Evolutionary conservation across 164 flowering plant species (phyloP), one percentile per base, ranked within the genome.

Genomic region (Aristolochia californica): DNA sequence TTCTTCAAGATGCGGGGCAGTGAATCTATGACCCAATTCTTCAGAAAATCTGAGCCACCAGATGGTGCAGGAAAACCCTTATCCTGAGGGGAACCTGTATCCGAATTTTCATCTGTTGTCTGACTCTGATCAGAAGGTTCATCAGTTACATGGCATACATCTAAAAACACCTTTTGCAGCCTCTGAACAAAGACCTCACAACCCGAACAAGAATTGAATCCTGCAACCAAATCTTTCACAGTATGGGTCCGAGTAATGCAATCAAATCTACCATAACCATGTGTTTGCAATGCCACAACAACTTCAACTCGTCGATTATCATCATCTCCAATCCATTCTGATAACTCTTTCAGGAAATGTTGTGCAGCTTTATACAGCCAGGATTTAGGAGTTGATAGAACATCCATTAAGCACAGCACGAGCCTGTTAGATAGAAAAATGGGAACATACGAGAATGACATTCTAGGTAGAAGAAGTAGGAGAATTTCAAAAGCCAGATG

Each of bases 51-150:
- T 44, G 81, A 48, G 68, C 40, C 78, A 58, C 81, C 85, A 20
- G 56, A 43, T 23, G 68, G 48, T 16, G 67, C 80, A 58, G 51
- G 34, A 40, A 83, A 71, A 59, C 83, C 89, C 69, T 83, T 90
- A 52, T 85, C 96, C 71, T 83, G 93, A 5, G 66, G 16, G 13
- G 87, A 81, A 61, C 86, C 93, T 16, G 78, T 71, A 67, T 90
- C 99, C 12, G 95, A 84, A 69, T 83, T 88, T 66, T 90, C 93
- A 78, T 90, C 95, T 4, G 93, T 85, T 51, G 99, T 85, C 62
- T 86, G 95, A 72, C 95, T 88, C 77, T 89, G 95, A 70, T 87
- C 98, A 2, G 95, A 88, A 59, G 97, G 91, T 70, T 91, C 90
- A 38, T 88, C 97, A 5, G 77, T 70, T 51, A 76, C 74, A 52